Evolutionary conservation across 2,329 filamentous ascomycete species (phyloP).

Genomic region (Calcarisporium arbuscula): DNA sequence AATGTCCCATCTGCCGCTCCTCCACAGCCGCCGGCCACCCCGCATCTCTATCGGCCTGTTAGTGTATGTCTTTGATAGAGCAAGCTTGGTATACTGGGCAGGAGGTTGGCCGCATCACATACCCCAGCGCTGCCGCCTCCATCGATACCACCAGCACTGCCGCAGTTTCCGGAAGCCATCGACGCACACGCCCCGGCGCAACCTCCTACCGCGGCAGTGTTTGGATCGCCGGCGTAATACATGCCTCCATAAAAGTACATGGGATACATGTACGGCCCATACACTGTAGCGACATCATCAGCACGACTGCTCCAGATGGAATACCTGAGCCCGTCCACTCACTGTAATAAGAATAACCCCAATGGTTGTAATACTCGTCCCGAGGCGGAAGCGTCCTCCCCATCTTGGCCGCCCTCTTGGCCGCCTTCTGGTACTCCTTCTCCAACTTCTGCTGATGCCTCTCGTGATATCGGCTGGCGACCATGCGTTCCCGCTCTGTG

Average conservation of each 20-base stretch:
- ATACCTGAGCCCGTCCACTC: too few species aligned
- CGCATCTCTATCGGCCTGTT: too few species aligned
- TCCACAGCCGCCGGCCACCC: too few species aligned
- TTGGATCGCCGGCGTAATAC: conserved; percentile 40
- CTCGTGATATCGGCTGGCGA: conserved; percentile 5
- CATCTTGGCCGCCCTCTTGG: conserved; percentile 42
- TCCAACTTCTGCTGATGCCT: conserved; percentile 34
- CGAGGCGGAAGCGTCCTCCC: conserved; percentile 40
- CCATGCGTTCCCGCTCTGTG: conserved; percentile 4
- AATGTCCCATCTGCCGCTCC: background rate
- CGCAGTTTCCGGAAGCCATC: too few species aligned
- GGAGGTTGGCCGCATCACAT: too few species aligned
- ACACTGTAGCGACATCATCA: conserved; percentile 23
- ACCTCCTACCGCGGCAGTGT: too few species aligned
- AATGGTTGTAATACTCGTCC: conserved; percentile 46
- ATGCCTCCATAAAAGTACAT: conserved; percentile 35
- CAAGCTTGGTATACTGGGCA: too few species aligned
- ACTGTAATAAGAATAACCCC: conserved; percentile 46
- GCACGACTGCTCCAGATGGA: background rate
- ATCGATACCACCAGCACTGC: conserved; percentile 25
- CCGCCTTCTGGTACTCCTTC: conserved; percentile 49
- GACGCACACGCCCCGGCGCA: too few species aligned
- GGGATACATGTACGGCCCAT: conserved; percentile 39
- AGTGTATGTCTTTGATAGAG: too few species aligned
- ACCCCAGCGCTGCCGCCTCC: conserved; percentile 19